phyloP scores from a whole-genome alignment of 352 stramenopile species.

The Globisporangium cederbergense region DNA sequence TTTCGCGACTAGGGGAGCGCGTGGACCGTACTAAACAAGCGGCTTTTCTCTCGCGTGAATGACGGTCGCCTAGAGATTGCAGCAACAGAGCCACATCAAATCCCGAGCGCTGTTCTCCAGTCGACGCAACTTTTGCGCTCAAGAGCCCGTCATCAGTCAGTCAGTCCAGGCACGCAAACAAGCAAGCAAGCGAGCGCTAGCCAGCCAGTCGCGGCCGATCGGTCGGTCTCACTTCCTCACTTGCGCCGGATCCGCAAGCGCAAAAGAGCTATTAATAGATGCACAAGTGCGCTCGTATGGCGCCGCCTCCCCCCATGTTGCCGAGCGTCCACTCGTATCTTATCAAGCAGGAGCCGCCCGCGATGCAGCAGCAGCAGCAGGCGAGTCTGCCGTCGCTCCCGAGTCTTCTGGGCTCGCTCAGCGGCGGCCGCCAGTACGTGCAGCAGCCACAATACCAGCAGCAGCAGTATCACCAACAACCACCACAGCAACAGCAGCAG shows the following conservation, averaged over 20 bases:
- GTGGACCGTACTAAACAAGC: not conserved
- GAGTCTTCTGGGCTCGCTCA: constrained; percentile 12
- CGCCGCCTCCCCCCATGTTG: constrained; percentile 1
- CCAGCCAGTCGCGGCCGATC: not conserved
- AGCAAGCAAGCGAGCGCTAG: not conserved
- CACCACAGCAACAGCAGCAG: not conserved
- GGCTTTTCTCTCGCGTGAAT: constrained; percentile 1
- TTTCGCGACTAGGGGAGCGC: not conserved
- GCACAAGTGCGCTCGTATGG: constrained; percentile 8
- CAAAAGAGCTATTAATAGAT: constrained; percentile 4
- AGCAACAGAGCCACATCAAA: not conserved
- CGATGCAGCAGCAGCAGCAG: not conserved
- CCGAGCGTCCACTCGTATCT: constrained; percentile 14
- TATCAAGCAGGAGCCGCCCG: constrained; percentile 13
- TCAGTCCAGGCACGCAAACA: not conserved
- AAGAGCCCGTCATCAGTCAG: not conserved
- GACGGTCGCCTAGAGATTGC: constrained; percentile 6
- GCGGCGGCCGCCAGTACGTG: not conserved
- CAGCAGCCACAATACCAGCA: not conserved
- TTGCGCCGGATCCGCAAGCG: not conserved
- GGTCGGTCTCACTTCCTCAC: constrained; percentile 8
- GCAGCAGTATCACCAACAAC: not conserved
- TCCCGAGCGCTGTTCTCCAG: constrained; percentile 9
- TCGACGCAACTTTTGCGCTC: not conserved
- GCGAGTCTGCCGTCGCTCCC: constrained; percentile 16